Evolutionary conservation across 2,329 filamentous ascomycete species (phyloP), one percentile per base, ranked within the genome.

Genomic region (Fusarium sp.): DNA sequence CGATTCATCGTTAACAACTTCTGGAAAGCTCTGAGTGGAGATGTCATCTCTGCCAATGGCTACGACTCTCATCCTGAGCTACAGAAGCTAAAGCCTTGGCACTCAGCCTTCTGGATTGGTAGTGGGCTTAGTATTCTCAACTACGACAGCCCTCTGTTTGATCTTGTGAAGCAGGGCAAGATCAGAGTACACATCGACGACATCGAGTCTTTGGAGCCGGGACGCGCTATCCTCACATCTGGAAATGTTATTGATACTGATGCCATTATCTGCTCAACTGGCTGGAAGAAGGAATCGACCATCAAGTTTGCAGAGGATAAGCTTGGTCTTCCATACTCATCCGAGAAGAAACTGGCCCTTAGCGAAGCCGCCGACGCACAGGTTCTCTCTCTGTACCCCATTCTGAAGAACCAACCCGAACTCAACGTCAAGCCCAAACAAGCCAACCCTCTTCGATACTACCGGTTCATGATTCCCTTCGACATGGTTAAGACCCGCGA

Each of bases 41-140:
- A 88, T 61, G 80, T 86, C 1, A 70, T 84, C 4, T 69, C 76
- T 0, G 70, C 81, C 0, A 84, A 83, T 51, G 80, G 79, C 1
- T 86, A 84, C 50, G 80, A 85, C 43, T 71, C 72, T 2, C 78
- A 82, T 17, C 78, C 78, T 0, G 78, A 81, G 53, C 71, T 77
- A 1, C 63, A 70, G 11, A 81, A 81, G 67, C 72, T 83, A 2
- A 79, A 80, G 71, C 81, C 81, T 0, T 80, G 79, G 76, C 74
- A 76, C 23, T 75, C 76, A 4, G 74, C 79, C 0, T 81, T 82
- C 58, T 87, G 82, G 79, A 82, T 82, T 14, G 85, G 82, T 1
- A 82, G 80, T 35, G 81, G 80, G 0, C 74, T 88, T 2, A 82
- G 83, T 29, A 87, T 89, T 31, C 76, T 84, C 37, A 88, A 87